Percentiles rank a stretch among this genome's conserved stretches.
phyloP scores from a whole-genome alignment of 306 rosid species.

The Rosa multiflora region DNA sequence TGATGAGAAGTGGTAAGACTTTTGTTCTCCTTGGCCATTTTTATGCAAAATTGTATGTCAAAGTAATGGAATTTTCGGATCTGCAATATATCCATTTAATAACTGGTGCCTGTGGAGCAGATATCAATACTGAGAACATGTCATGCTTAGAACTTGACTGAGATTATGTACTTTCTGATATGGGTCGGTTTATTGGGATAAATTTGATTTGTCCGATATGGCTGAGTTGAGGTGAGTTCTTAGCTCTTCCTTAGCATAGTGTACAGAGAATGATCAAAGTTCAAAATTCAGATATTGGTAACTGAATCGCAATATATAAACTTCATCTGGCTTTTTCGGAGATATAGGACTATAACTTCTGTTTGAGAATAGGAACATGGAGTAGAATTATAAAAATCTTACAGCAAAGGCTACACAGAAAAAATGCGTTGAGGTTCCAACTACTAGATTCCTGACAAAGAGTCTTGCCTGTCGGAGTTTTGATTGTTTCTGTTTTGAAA shows the following conservation, averaged over 20 bases:
- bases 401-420: too few relatives aligned
- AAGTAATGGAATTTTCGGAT: neutral
- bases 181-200: neutral
- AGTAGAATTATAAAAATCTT: too few relatives aligned
- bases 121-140: slow-evolving; percentile 4
- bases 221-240: neutral
- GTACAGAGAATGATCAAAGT: neutral
- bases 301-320: neutral
- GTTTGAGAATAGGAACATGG: neutral
- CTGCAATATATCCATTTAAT: neutral
- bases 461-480: neutral
- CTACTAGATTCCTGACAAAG: neutral
- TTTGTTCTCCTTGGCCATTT: slow-evolving; percentile 3
- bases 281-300: neutral
- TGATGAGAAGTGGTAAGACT: slow-evolving; percentile 77
- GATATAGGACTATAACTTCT: neutral
- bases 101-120: neutral
- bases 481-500: too few relatives aligned
- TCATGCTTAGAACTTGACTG: neutral
- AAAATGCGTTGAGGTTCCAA: too few relatives aligned
- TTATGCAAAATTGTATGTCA: neutral
- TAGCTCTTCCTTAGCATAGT: neutral
- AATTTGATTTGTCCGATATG: neutral
- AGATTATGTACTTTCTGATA: neutral
- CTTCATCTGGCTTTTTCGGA: neutral